Percentiles rank a stretch among this genome's conserved stretches.
These are phyloP conservation scores for Porogramme epimiltina DNA, from an alignment of 1,284 basidiomycete genomes.

Conservation along the genomic window DNA sequence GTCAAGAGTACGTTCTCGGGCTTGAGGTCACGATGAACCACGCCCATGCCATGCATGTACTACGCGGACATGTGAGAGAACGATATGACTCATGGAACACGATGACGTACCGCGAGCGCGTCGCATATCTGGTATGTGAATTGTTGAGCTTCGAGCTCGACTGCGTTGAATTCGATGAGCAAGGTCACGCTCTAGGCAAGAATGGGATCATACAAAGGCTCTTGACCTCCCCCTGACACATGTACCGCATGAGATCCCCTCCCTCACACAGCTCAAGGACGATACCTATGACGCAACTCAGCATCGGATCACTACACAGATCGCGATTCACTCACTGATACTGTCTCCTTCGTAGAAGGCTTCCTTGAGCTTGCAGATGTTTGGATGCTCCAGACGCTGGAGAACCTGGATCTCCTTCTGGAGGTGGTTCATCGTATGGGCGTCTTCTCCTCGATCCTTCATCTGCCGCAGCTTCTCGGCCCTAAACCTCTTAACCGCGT, in stretches of 20 bases:
- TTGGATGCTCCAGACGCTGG: constrained; percentile 72
- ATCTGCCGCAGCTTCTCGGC: constrained; percentile 38
- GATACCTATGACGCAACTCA: constrained; percentile 50
- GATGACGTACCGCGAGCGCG: constrained; percentile 57
- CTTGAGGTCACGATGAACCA: constrained; percentile 91
- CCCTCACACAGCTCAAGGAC: constrained; percentile 83
- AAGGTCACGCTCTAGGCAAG: constrained; percentile 10
- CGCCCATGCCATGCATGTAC: constrained; percentile 75
- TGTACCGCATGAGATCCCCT: constrained; percentile 87
- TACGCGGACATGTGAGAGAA: constrained; percentile 28
- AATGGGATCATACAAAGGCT: constrained; percentile 56
- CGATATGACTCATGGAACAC: background rate
- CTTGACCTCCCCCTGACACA: constrained; percentile 46
- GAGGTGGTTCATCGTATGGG: constrained; percentile 40
- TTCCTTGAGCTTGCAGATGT: constrained; percentile 83
- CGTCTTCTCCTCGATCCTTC: constrained; percentile 7
- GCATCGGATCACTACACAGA: background rate
- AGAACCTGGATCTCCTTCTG: constrained; percentile 83
- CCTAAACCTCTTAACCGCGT: constrained; percentile 79
- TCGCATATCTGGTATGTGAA: constrained; percentile 77
- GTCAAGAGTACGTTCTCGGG: constrained; percentile 88
- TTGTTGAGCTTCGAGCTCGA: constrained; percentile 56
- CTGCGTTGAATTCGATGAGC: constrained; percentile 35
- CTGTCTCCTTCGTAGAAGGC: constrained; percentile 68
- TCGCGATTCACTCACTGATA: constrained; percentile 54